Evolutionary conservation across 495 filamentous ascomycete genomes (phyloP).

Genomic region (Astrocystis sublimbata): DNA sequence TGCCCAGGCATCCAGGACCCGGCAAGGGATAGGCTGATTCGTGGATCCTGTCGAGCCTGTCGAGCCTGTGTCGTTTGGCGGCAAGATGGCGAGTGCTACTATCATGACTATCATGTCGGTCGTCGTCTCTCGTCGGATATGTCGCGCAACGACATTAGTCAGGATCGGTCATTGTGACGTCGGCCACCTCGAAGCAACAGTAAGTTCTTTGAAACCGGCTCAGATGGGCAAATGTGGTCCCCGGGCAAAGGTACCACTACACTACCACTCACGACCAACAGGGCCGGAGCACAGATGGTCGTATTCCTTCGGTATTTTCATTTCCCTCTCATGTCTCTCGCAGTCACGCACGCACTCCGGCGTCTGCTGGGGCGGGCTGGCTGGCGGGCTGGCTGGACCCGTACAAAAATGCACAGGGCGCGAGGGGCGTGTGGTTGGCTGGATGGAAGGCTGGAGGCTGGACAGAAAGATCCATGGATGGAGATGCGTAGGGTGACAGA

Average conservation of each 20-base stretch:
- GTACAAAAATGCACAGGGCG: no score
- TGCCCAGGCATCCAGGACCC: neutral
- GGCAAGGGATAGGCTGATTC: neutral
- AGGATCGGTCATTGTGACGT: neutral
- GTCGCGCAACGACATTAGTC: neutral
- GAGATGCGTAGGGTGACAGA: neutral
- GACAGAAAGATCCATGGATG: no score
- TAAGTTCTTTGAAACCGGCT: neutral
- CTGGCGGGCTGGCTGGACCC: no score
- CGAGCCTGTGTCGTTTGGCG: neutral
- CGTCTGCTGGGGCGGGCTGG: no score
- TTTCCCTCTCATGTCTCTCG: no score
- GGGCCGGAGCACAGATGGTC: no score
- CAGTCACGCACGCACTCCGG: no score
- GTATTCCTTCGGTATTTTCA: no score
- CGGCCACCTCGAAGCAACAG: neutral
- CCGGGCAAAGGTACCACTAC: no score
- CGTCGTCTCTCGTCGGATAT: neutral
- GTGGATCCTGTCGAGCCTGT: neutral
- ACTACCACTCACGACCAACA: no score
- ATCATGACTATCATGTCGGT: neutral
- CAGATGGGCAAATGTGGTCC: neutral
- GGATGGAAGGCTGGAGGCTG: no score
- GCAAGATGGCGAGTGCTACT: neutral
- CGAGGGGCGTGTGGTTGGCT: no score